Base-by-base conservation (phyloP, 768 basidiomycete genomes). In the Boletus vermiculosoides region DNA sequence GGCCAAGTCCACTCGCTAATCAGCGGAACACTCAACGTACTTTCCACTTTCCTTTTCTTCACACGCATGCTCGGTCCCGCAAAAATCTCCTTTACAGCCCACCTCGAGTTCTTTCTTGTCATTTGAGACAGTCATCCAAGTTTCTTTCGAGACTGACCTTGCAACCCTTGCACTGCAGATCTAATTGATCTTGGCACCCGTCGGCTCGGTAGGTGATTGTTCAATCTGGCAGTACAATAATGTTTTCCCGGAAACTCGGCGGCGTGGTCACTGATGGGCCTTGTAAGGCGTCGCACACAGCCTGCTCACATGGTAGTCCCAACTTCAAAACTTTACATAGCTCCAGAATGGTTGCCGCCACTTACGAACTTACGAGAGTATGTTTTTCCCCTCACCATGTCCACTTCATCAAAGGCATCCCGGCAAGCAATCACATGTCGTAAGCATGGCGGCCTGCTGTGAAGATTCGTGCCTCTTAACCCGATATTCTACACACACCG, bases 271-370 rank as follows among this genome's bases (percentile, higher is more conserved):
- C 34, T 40, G 50, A 42, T 47, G 13, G 34, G 16, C 11, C 15
- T 34, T 50, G 45, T n/a, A 30, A 34, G 13, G 40, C 30, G 15
- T 47, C 20, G 16, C 41, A 22, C 63, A 65, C 52, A 58, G 52
- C 52, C 23, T 31, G n/a, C 22, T 18, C 37, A n/a, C 51, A 45
- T 48, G 54, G 23, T 20, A n/a, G 18, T 23, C 20, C 25, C 49
- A 44, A 1, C 3, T 6, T 5, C 20, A 11, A 16, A 1, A 23
- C 18, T 31, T 33, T 52, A 45, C 18, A 10, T 51, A 23, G 31
- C 16, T 36, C 31, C 34, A 42, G 23, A 45, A 34, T 20, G 25
- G 45, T 48, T 33, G 31, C 9, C 40, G 40, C 42, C 23, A 25
- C 44, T 13, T 40, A 18, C 20, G 45, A 28, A 28, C 28, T 28